Evolutionary conservation across 495 filamentous ascomycete genomes (phyloP).

Genomic region (Tricharina praecox): DNA sequence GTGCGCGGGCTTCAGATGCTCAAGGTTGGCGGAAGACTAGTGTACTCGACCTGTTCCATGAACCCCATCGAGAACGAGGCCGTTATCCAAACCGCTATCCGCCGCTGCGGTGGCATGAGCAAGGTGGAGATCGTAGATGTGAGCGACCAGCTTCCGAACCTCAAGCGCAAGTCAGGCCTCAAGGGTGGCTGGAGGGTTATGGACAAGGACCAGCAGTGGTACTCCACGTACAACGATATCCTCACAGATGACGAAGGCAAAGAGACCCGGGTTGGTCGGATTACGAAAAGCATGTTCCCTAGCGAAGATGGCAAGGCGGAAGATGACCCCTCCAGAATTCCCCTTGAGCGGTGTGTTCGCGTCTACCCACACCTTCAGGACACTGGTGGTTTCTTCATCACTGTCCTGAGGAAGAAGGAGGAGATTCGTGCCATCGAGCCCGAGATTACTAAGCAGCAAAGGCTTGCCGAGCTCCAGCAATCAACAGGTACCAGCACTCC

Average conservation of each 20-base stretch:
- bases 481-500: too few relatives aligned
- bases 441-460: slow-evolving; percentile 36
- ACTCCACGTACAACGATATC: slow-evolving; percentile 63
- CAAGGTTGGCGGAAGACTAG: slow-evolving; percentile 80
- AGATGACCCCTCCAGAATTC: slow-evolving; percentile 41
- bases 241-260: slow-evolving; percentile 9
- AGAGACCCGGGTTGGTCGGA: slow-evolving; percentile 37
- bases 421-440: slow-evolving; percentile 61
- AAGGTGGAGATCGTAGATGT: slow-evolving; percentile 76
- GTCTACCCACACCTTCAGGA: slow-evolving; percentile 91
- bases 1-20: slow-evolving; percentile 91
- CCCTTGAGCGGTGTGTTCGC: slow-evolving; percentile 75
- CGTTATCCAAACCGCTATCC: slow-evolving; percentile 71
- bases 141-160: slow-evolving; percentile 51
- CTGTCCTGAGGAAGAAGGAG: slow-evolving; percentile 72
- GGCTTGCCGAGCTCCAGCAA: too few relatives aligned
- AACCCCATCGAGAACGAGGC: slow-evolving; percentile 96
- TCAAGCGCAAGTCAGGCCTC: slow-evolving; percentile 60
- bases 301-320: slow-evolving; percentile 31
- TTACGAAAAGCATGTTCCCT: slow-evolving; percentile 73
- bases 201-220: slow-evolving; percentile 60
- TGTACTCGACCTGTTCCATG: slow-evolving; percentile 97
- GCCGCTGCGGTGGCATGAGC: slow-evolving; percentile 65
- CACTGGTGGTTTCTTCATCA: slow-evolving; percentile 93
- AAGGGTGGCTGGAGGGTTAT: slow-evolving; percentile 64